These are phyloP conservation scores for Fusarium virguliforme DNA, from an alignment of 2,329 filamentous ascomycete genomes.

Conservation along the genomic window DNA sequence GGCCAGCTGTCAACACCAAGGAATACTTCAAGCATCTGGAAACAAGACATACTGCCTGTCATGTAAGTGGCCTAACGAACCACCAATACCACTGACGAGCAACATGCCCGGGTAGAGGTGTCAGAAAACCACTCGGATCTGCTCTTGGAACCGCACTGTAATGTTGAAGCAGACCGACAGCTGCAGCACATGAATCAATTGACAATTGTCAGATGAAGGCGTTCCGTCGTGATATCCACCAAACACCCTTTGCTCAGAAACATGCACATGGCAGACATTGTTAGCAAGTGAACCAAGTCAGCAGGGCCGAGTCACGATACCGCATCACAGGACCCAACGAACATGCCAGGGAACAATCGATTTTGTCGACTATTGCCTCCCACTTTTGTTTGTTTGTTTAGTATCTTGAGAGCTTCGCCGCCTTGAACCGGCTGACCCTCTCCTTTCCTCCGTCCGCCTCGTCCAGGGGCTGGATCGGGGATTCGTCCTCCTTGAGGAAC, in stretches of 20 bases:
- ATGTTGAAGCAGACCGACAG: conserved; percentile 68
- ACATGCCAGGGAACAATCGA: conserved; percentile 50
- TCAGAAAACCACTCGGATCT: conserved; percentile 73
- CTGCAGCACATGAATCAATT: conserved; percentile 64
- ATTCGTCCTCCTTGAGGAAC: conserved; percentile 81
- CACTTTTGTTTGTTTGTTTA: conserved; percentile 51
- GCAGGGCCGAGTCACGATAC: conserved; percentile 34
- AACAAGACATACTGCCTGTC: conserved; percentile 15
- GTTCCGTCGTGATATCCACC: conserved; percentile 44
- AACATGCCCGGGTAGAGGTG: conserved; percentile 59
- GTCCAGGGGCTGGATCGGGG: conserved; percentile 76
- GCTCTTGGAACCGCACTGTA: conserved; percentile 71
- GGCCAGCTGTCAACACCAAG: neutral
- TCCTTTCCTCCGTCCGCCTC: conserved; percentile 76
- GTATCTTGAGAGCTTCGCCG: conserved; percentile 73
- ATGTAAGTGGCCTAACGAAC: conserved; percentile 78
- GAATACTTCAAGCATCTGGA: conserved; percentile 6
- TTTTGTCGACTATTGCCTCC: conserved; percentile 48
- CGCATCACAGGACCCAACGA: conserved; percentile 42
- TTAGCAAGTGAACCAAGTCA: conserved; percentile 31
- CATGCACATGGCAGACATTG: neutral
- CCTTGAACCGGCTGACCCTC: conserved; percentile 81
- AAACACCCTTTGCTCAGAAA: neutral
- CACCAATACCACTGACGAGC: conserved; percentile 64
- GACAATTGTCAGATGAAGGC: conserved; percentile 63